phyloP scores from a whole-genome alignment of 164 flowering plant genomes.

The Cinnamomum chago region DNA sequence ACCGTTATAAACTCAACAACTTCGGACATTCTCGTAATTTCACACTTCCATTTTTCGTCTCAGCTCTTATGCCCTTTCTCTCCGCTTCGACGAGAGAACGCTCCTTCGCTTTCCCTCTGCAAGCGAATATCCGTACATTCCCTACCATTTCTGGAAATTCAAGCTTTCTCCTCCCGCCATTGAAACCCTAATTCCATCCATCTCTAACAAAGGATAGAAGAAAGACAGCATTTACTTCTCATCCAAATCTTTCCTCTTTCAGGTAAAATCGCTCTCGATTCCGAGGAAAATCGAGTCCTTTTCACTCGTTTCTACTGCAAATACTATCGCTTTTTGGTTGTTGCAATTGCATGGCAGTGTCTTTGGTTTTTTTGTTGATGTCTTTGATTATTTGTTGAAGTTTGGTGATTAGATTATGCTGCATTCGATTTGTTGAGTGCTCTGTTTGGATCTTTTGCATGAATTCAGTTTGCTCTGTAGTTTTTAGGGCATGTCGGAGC shows the following conservation, averaged over 20 bases:
- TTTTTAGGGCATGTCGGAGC: no score
- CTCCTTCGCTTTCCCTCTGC: not conserved
- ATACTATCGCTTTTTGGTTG: no score
- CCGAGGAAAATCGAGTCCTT: no score
- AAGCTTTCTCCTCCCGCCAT: not conserved
- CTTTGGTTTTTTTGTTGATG: no score
- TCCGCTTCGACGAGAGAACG: not conserved
- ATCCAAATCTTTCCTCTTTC: not conserved
- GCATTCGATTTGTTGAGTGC: no score
- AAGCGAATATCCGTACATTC: not conserved
- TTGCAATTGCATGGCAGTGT: no score
- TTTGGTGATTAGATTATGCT: no score
- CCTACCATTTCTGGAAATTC: not conserved
- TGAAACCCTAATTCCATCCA: not conserved
- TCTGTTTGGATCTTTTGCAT: no score
- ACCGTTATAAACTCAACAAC: not conserved
- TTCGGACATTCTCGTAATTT: not conserved
- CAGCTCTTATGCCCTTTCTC: not conserved
- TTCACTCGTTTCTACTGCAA: no score
- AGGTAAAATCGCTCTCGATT: no score
- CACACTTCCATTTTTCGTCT: not conserved
- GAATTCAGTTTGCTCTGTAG: no score
- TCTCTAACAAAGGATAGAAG: not conserved
- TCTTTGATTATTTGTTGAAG: no score
- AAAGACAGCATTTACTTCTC: not conserved